phyloP scores from a whole-genome alignment of 176 grass and related monocot species.

The Tillandsia leiboldiana region DNA sequence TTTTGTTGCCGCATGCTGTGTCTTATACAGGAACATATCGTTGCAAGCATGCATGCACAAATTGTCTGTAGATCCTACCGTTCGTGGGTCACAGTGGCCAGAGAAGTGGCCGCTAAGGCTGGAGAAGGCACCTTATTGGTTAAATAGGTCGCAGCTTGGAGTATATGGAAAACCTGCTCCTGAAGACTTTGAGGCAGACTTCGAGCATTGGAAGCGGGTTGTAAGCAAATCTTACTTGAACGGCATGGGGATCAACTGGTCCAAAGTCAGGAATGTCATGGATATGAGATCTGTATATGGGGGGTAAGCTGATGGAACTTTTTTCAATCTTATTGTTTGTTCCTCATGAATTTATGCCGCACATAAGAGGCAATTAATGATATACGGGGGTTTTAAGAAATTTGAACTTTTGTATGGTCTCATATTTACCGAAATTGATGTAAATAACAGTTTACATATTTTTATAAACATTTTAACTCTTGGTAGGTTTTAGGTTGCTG shows the following conservation, averaged over 20 bases:
- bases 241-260: conserved; percentile 94
- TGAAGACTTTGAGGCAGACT: conserved; percentile 82
- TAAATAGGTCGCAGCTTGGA: conserved; percentile 67
- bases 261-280: conserved; percentile 90
- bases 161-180: conserved; percentile 83
- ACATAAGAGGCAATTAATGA: too few species aligned
- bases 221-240: conserved; percentile 77
- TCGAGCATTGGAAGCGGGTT: conserved; percentile 85
- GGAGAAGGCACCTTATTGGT: conserved; percentile 73
- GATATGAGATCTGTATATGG: conserved; percentile 98
- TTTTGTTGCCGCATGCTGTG: conserved; percentile 5
- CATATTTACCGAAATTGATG: too few species aligned
- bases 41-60: conserved; percentile 90
- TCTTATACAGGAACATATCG: conserved; percentile 71
- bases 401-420: not conserved
- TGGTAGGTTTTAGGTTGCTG: too few species aligned
- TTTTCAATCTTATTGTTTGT: too few species aligned
- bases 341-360: too few species aligned
- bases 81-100: conserved; percentile 65
- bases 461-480: too few species aligned
- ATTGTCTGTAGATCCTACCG: conserved; percentile 42
- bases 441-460: too few species aligned
- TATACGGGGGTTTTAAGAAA: not conserved
- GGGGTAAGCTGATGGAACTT: conserved; percentile 54
- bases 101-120: conserved; percentile 70